These are phyloP conservation scores for Rhizophora mangle DNA, from an alignment of 345 rosid species.

Conservation along the genomic window DNA sequence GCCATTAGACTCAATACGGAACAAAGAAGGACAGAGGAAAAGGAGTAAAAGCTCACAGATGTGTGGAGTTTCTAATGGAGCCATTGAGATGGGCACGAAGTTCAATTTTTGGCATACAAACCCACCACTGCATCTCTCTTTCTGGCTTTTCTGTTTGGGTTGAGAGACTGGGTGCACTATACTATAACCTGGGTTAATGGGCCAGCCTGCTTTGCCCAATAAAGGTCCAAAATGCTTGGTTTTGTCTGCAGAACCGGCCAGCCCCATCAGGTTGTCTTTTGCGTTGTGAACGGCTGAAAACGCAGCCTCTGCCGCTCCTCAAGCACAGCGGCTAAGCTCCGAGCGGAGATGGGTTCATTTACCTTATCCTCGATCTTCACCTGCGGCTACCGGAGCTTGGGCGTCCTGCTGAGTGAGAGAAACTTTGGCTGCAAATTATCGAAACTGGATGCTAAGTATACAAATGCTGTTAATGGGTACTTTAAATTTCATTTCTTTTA, in stretches of 20 bases:
- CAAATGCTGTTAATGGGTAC: conserved; percentile 46
- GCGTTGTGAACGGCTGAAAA: too few relatives aligned
- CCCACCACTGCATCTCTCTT: conserved; percentile 43
- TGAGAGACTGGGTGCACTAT: background rate
- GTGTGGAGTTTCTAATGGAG: conserved; percentile 83
- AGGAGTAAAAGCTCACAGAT: conserved; percentile 45
- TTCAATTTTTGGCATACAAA: conserved; percentile 78
- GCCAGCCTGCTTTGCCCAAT: too few relatives aligned
- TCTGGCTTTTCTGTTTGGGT: background rate
- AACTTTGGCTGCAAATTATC: conserved; percentile 37
- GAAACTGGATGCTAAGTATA: conserved; percentile 21
- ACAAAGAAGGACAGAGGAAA: background rate
- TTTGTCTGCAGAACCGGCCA: too few relatives aligned
- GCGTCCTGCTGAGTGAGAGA: conserved; percentile 28
- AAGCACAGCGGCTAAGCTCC: background rate
- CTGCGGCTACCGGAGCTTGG: conserved; percentile 40
- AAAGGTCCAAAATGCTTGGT: too few relatives aligned
- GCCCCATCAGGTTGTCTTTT: too few relatives aligned
- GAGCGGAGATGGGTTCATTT: conserved; percentile 24
- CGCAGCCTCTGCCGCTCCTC: too few relatives aligned
- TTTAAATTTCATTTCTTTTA: conserved; percentile 8
- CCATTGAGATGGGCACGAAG: conserved; percentile 99
- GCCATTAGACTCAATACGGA: too few relatives aligned
- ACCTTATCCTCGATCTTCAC: conserved; percentile 45
- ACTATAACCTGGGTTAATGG: too few relatives aligned